These are phyloP conservation scores for Exophiala oligosperma DNA, from an alignment of 2,329 filamentous ascomycete species.

Conservation along the genomic window DNA sequence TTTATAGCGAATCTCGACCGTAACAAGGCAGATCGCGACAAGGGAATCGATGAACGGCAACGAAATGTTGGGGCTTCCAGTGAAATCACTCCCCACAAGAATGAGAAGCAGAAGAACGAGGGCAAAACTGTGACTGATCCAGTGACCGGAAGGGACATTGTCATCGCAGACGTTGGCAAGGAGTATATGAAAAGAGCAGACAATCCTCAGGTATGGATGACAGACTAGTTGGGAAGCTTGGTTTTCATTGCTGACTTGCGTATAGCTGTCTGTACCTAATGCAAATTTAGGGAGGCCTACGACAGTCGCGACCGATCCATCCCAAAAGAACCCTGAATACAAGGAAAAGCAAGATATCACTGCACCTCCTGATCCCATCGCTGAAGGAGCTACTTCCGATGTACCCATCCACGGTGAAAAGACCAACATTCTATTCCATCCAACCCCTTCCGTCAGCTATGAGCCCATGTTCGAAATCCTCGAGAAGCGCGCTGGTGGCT, in stretches of 20 bases:
- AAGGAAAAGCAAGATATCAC: slow-evolving; percentile 83
- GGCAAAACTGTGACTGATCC: slow-evolving; percentile 76
- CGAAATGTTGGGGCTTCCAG: slow-evolving; percentile 33
- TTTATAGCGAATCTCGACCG: slow-evolving; percentile 77
- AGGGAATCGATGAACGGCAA: slow-evolving; percentile 63
- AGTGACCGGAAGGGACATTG: slow-evolving; percentile 79
- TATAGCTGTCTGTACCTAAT: slow-evolving; percentile 79
- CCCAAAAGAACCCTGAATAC: slow-evolving; percentile 76
- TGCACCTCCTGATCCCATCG: slow-evolving; percentile 83
- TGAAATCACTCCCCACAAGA: slow-evolving; percentile 49
- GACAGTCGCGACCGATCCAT: slow-evolving; percentile 68
- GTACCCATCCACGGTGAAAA: slow-evolving; percentile 95
- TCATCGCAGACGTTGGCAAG: slow-evolving; percentile 78
- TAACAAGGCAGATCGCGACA: slow-evolving; percentile 75
- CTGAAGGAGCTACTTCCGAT: slow-evolving; percentile 80
- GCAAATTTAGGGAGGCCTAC: slow-evolving; percentile 72
- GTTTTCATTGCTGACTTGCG: slow-evolving; percentile 6
- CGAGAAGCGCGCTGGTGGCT: slow-evolving; percentile 70
- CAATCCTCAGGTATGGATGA: slow-evolving; percentile 62
- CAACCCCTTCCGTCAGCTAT: slow-evolving; percentile 84
- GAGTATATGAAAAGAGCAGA: slow-evolving; percentile 69
- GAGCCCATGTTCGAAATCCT: slow-evolving; percentile 80
- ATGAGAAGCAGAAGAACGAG: slow-evolving; percentile 46
- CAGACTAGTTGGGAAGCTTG: not conserved
- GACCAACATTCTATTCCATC: slow-evolving; percentile 94